phyloP scores from a whole-genome alignment of 1,284 basidiomycete species.

The Meira miltonrushii region DNA sequence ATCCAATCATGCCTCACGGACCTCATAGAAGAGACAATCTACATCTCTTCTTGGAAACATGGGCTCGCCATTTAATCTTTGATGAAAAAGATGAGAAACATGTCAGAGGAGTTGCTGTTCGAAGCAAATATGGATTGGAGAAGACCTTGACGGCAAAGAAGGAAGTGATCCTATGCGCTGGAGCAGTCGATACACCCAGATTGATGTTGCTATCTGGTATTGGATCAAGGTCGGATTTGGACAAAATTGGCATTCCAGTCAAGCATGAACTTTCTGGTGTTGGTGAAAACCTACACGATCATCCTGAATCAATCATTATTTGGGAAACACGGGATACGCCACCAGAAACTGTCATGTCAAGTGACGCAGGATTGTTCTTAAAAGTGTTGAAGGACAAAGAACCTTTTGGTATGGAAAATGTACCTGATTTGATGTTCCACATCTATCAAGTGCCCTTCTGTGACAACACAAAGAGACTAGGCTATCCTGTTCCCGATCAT shows the following conservation, averaged over 20 bases:
- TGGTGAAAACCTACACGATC: constrained; percentile 59
- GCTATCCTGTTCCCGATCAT: constrained; percentile 47
- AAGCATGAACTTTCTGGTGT: constrained; percentile 58
- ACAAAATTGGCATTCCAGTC: constrained; percentile 53
- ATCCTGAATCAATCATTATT: constrained; percentile 53
- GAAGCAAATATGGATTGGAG: constrained; percentile 34
- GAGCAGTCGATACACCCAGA: constrained; percentile 56
- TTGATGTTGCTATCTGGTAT: constrained; percentile 60
- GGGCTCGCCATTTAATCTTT: constrained; percentile 43
- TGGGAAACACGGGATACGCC: constrained; percentile 51
- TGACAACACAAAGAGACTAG: constrained; percentile 51
- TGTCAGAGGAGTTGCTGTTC: constrained; percentile 39
- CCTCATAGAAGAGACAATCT: constrained; percentile 47
- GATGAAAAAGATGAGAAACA: constrained; percentile 24
- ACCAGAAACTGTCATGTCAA: constrained; percentile 52
- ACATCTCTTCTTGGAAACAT: constrained; percentile 53
- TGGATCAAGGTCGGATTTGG: constrained; percentile 55
- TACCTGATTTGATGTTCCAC: constrained; percentile 53
- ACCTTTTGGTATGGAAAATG: constrained; percentile 32
- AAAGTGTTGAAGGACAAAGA: constrained; percentile 36
- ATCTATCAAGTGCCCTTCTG: constrained; percentile 50
- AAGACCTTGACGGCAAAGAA: constrained; percentile 42
- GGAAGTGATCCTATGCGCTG: constrained; percentile 50
- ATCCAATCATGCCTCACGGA: constrained; percentile 52
- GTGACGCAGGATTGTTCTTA: constrained; percentile 52